phyloP scores from a whole-genome alignment of 768 basidiomycete genomes.

The Panus rudis region DNA sequence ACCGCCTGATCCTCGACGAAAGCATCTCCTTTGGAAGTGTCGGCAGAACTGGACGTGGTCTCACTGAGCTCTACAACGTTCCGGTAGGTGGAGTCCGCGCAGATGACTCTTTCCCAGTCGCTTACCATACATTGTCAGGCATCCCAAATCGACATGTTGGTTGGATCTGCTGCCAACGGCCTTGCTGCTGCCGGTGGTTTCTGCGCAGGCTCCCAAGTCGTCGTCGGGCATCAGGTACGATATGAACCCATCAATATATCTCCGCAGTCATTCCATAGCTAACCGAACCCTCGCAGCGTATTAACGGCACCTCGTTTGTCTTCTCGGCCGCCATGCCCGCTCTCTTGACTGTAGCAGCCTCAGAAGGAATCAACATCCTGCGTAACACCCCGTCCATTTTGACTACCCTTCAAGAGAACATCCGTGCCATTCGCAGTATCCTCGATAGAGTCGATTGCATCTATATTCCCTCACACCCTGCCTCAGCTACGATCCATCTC shows the following conservation, averaged over 20 bases:
- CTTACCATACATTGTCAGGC: conserved; percentile 40
- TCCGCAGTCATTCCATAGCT: background rate
- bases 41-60: conserved; percentile 87
- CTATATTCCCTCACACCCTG: conserved; percentile 77
- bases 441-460: conserved; percentile 83
- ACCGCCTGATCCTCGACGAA: conserved; percentile 91
- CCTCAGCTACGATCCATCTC: conserved; percentile 86
- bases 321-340: conserved; percentile 95
- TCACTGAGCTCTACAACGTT: conserved; percentile 92
- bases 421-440: conserved; percentile 66
- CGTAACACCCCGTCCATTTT: conserved; percentile 71
- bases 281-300: conserved; percentile 46
- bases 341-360: conserved; percentile 80
- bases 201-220: conserved; percentile 80
- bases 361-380: conserved; percentile 78
- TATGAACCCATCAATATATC: too few relatives aligned
- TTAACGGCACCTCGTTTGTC: conserved; percentile 92
- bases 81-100: conserved; percentile 42
- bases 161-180: conserved; percentile 83
- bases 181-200: conserved; percentile 87
- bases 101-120: background rate
- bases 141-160: conserved; percentile 87
- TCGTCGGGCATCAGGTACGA: conserved; percentile 84
- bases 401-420: conserved; percentile 71
- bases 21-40: conserved; percentile 89